Percentiles rank a stretch among this genome's conserved stretches.
These are phyloP conservation scores for Ophiocordyceps camponoti-leonardi DNA, from an alignment of 2,329 filamentous ascomycete species.

Conservation along the genomic window DNA sequence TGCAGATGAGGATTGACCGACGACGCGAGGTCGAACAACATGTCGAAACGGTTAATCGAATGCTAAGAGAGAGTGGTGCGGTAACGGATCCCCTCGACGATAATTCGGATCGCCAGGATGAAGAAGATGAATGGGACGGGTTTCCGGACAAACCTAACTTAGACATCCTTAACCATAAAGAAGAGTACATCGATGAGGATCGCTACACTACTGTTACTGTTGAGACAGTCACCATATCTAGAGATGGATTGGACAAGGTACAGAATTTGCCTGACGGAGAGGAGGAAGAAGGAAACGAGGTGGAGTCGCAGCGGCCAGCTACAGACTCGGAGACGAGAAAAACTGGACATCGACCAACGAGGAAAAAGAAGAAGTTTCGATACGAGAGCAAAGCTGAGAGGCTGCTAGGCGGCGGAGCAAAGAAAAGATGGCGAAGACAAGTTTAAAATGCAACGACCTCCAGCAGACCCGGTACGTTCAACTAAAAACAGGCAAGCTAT, in stretches of 20 bases:
- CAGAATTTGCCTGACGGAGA: constrained; percentile 11
- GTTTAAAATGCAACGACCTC: not conserved
- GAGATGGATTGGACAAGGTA: constrained; percentile 49
- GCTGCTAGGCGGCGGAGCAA: constrained; percentile 54
- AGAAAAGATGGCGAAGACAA: constrained; percentile 30
- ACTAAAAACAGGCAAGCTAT: constrained; percentile 10
- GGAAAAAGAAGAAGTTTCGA: constrained; percentile 72
- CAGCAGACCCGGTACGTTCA: constrained; percentile 10
- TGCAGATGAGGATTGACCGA: constrained; percentile 66
- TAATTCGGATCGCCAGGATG: constrained; percentile 21
- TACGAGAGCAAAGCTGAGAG: constrained; percentile 84
- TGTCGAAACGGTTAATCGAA: constrained; percentile 55
- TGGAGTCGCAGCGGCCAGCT: constrained; percentile 10
- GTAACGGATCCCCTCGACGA: constrained; percentile 20
- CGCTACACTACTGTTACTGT: constrained; percentile 90
- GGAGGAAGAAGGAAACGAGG: constrained; percentile 19
- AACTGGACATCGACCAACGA: constrained; percentile 13
- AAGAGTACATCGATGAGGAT: constrained; percentile 93
- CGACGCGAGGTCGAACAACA: constrained; percentile 69
- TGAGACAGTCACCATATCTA: constrained; percentile 68
- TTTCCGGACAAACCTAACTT: constrained; percentile 33
- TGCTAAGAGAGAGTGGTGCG: constrained; percentile 43
- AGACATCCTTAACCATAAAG: constrained; percentile 57
- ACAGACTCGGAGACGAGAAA: constrained; percentile 13
- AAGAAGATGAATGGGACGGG: constrained; percentile 45